A percentile compares a stretch with the other conserved stretches of the same genome.
Evolutionary conservation across 805 yeast species (phyloP).

Genomic region (Lipomyces lipofer): DNA sequence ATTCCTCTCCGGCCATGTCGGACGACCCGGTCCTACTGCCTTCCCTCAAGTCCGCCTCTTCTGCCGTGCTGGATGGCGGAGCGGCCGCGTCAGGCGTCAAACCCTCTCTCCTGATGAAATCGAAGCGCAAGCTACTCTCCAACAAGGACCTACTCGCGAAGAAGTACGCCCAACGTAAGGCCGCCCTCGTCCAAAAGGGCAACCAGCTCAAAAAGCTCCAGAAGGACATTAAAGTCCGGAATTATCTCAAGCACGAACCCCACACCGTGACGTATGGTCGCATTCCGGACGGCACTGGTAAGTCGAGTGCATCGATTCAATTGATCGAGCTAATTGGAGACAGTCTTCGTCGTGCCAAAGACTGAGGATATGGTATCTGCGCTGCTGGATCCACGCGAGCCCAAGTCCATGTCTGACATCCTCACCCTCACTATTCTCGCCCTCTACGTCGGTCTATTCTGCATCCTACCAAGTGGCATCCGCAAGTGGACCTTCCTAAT

Average conservation of each 20-base stretch:
- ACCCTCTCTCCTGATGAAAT: conserved; percentile 24
- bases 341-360: conserved; percentile 48
- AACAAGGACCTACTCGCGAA: conserved; percentile 28
- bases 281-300: conserved; percentile 39
- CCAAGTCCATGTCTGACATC: conserved; percentile 67
- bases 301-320: background rate
- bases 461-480: conserved; percentile 33
- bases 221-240: conserved; percentile 24
- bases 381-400: conserved; percentile 70
- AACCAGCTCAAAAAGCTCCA: conserved; percentile 26
- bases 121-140: conserved; percentile 22
- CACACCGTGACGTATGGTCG: conserved; percentile 34
- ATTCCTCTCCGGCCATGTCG: conserved; percentile 18
- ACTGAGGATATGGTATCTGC: conserved; percentile 86
- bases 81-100: conserved; percentile 14
- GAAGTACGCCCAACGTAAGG: conserved; percentile 29
- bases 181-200: conserved; percentile 25
- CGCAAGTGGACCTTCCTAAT: conserved; percentile 48
- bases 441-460: conserved; percentile 39
- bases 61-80: background rate
- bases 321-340: background rate
- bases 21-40: conserved; percentile 5
- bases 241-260: conserved; percentile 24
- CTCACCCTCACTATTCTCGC: conserved; percentile 52
- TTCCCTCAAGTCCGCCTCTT: background rate